Evolutionary conservation across 2,329 filamentous ascomycete genomes (phyloP).

Genomic region (Neopestalotiopsis sp.): DNA sequence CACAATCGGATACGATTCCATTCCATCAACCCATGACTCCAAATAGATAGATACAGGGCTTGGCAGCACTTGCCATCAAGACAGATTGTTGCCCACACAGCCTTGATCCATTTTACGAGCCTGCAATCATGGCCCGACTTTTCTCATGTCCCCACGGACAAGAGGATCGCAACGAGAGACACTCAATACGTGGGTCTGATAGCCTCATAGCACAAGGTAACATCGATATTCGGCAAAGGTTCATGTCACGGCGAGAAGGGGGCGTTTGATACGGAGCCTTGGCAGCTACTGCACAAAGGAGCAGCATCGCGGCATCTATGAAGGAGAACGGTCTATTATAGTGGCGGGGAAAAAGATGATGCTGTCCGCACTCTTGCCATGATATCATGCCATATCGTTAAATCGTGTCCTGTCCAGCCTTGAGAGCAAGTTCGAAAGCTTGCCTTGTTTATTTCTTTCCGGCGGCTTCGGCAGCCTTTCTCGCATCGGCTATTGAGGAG

Average conservation of each 20-base stretch:
- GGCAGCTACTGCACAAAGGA: not conserved
- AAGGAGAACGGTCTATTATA: constrained; percentile 13
- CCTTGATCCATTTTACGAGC: no score
- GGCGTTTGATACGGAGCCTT: not conserved
- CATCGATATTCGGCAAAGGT: not conserved
- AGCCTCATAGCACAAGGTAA: no score
- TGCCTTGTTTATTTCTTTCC: constrained; percentile 28
- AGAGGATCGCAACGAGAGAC: no score
- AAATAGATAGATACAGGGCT: no score
- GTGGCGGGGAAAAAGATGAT: not conserved
- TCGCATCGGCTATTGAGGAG: constrained; percentile 52
- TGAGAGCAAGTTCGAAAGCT: not conserved
- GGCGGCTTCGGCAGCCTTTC: constrained; percentile 43
- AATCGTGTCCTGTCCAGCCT: constrained; percentile 10
- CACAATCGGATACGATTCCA: no score
- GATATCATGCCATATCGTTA: constrained; percentile 18
- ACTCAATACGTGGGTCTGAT: no score
- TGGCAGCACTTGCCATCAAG: no score
- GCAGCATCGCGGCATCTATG: constrained; percentile 4
- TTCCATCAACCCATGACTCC: no score
- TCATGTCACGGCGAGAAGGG: not conserved
- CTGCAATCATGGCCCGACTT: no score
- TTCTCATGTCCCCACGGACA: no score
- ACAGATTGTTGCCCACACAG: accelerated
- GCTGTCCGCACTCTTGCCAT: constrained; percentile 13